Percentiles rank a stretch among this genome's conserved stretches.
These are phyloP conservation scores for Staphylotrichum longicolle DNA, from an alignment of 495 filamentous ascomycete species.

Conservation along the genomic window DNA sequence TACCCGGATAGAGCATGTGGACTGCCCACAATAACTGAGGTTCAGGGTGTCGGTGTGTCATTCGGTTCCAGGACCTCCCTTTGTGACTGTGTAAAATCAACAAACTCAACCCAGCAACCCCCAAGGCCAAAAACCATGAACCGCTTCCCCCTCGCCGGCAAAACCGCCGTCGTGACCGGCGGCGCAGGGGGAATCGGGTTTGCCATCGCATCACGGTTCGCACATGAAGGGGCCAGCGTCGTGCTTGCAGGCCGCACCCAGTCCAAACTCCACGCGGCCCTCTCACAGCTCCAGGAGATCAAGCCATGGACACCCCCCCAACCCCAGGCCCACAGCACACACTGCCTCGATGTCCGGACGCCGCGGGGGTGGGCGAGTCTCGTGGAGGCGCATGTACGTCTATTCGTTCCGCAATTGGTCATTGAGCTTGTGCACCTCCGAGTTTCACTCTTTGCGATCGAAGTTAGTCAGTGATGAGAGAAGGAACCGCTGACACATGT, in stretches of 20 bases:
- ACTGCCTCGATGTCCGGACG: constrained; percentile 29
- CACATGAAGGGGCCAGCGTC: constrained; percentile 56
- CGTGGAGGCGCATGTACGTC: constrained; percentile 2
- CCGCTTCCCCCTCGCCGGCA: constrained; percentile 31
- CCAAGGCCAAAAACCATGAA: not conserved
- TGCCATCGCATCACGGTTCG: constrained; percentile 64
- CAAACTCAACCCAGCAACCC: too few species aligned
- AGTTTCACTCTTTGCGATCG: too few species aligned
- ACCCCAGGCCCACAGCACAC: constrained; percentile 18
- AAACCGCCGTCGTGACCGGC: constrained; percentile 41
- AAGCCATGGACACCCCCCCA: constrained; percentile 18
- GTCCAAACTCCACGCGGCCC: constrained; percentile 40
- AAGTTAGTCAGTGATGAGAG: too few species aligned
- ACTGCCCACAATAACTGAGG: too few species aligned
- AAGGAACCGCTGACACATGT: not conserved
- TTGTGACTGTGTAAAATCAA: too few species aligned
- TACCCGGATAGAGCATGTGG: too few species aligned
- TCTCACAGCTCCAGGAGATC: not conserved
- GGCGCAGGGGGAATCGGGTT: constrained; percentile 43
- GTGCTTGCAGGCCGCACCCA: constrained; percentile 54
- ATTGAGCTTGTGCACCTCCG: too few species aligned
- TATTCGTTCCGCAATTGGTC: not conserved
- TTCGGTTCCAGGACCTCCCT: too few species aligned
- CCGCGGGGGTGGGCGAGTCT: constrained; percentile 26
- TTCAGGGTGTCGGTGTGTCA: too few species aligned